Percentiles rank a stretch among this genome's conserved stretches.
Conservation (phyloP, 169 alveolate species). For the Plasmodium gaboni region DNA sequence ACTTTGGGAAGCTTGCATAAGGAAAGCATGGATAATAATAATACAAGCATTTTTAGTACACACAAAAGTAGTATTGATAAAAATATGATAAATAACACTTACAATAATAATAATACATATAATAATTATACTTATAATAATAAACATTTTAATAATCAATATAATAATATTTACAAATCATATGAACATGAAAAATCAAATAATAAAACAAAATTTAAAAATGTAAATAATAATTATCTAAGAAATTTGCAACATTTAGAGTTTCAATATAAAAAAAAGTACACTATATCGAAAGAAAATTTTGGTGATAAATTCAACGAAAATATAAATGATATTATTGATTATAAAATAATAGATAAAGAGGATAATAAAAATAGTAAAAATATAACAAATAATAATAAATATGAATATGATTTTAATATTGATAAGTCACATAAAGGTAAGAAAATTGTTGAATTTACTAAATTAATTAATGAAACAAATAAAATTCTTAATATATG, state of each 20-base stretch:
- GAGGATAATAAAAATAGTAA: conserved; percentile 38
- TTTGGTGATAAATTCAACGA: conserved; percentile 5
- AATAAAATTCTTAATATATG: conserved; percentile 58
- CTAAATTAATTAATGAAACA: conserved; percentile 72
- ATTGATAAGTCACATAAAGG: too few relatives aligned
- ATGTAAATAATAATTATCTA: conserved; percentile 6
- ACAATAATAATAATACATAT: neutral
- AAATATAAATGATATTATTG: conserved; percentile 18
- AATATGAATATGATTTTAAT: too few relatives aligned
- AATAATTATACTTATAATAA: neutral
- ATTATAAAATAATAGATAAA: conserved; percentile 61
- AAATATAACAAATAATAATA: neutral
- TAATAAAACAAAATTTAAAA: neutral
- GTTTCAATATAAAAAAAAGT: conserved; percentile 55
- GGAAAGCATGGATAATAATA: too few relatives aligned
- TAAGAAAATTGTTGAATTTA: conserved; percentile 62
- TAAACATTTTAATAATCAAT: neutral
- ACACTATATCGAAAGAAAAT: conserved; percentile 6
- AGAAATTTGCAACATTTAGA: conserved; percentile 41
- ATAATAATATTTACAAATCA: neutral
- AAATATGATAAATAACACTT: neutral
- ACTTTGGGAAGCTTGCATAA: neutral
- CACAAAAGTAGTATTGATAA: neutral
- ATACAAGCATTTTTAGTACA: too few relatives aligned
- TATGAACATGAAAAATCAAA: neutral